phyloP scores from a whole-genome alignment of 2,329 filamentous ascomycete species.

The Macrophomina phaseolina region DNA sequence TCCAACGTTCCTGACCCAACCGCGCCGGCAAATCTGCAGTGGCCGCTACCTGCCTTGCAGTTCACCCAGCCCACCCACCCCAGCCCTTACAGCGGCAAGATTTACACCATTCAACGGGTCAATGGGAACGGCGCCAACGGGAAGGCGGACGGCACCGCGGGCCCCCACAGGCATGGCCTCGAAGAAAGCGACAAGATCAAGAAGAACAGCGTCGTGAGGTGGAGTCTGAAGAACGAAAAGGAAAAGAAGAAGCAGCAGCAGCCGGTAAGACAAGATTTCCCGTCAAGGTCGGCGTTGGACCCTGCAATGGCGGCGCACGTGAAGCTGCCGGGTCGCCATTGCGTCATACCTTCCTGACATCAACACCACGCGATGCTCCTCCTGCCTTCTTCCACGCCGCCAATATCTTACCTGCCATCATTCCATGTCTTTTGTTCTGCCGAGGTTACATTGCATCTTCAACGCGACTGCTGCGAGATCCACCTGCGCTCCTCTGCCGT shows the following conservation, averaged over 20 bases:
- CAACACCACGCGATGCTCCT: slow-evolving; percentile 1
- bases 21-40: slow-evolving; percentile 3
- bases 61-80: background rate
- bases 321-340: slow-evolving; percentile 9
- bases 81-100: slow-evolving; percentile 31
- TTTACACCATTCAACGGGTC: slow-evolving; percentile 76
- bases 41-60: slow-evolving; percentile 10
- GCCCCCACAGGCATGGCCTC: slow-evolving; percentile 76
- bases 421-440: slow-evolving; percentile 1
- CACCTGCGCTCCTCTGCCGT: background rate
- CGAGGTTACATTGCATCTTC: background rate
- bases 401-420: background rate
- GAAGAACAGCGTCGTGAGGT: slow-evolving; percentile 77
- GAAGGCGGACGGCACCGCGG: slow-evolving; percentile 70
- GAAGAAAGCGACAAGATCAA: slow-evolving; percentile 79
- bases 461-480: background rate
- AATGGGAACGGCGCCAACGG: slow-evolving; percentile 78
- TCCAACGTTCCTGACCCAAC: background rate
- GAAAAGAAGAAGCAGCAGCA: slow-evolving; percentile 62
- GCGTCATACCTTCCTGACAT: slow-evolving; percentile 21
- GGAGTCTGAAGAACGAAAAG: slow-evolving; percentile 67
- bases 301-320: background rate
- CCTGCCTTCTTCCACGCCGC: background rate
- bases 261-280: slow-evolving; percentile 4
- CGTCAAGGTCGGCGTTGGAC: slow-evolving; percentile 12